These are phyloP conservation scores for Leccinellum albellum DNA, from an alignment of 768 basidiomycete genomes.

Conservation along the genomic window DNA sequence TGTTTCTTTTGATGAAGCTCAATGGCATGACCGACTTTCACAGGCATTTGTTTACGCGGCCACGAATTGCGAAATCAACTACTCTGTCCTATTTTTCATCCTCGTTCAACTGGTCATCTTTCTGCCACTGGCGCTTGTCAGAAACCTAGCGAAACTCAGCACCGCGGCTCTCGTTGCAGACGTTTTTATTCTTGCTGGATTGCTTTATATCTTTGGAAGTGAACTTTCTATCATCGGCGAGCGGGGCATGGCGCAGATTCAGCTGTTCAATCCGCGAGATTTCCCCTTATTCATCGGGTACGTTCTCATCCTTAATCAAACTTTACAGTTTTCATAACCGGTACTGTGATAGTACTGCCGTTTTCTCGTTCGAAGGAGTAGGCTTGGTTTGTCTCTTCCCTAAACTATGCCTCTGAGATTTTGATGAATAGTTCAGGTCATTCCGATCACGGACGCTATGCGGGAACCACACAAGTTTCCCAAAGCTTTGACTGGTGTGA, in stretches of 20 bases:
- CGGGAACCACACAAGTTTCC: slow-evolving; percentile 93
- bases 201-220: slow-evolving; percentile 84
- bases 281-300: slow-evolving; percentile 93
- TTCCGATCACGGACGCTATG: slow-evolving; percentile 98
- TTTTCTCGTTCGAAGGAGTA: slow-evolving; percentile 98
- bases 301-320: slow-evolving; percentile 22
- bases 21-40: slow-evolving; percentile 9
- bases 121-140: slow-evolving; percentile 82
- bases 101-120: slow-evolving; percentile 80
- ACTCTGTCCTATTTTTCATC: slow-evolving; percentile 79
- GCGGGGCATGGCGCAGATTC: slow-evolving; percentile 72
- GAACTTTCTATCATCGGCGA: slow-evolving; percentile 68
- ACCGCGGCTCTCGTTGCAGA: slow-evolving; percentile 91
- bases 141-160: slow-evolving; percentile 93
- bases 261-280: slow-evolving; percentile 83
- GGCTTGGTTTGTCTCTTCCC: slow-evolving; percentile 61
- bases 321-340: not conserved
- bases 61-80: slow-evolving; percentile 63
- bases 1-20: not conserved
- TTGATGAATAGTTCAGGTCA: slow-evolving; percentile 47
- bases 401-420: not conserved
- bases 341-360: slow-evolving; percentile 68
- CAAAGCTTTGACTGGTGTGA: slow-evolving; percentile 79
- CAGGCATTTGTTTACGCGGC: slow-evolving; percentile 82
- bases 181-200: slow-evolving; percentile 87